phyloP scores from a whole-genome alignment of 1,284 basidiomycete species.

The Dichomitus squalens region DNA sequence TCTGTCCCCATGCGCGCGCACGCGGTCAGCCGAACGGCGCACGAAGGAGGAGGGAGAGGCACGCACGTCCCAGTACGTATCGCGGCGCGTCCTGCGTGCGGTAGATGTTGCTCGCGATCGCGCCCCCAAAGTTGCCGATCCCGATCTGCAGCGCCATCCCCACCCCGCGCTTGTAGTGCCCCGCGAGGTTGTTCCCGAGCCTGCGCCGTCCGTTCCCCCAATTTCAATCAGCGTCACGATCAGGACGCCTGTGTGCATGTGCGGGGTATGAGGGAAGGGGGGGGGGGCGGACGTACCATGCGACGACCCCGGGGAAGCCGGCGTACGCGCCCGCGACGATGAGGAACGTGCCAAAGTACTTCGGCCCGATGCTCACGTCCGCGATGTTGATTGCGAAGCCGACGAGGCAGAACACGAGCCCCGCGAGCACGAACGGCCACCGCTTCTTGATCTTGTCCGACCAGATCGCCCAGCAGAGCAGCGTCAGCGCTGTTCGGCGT shows the following conservation, averaged over 20 bases:
- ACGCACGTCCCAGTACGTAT: constrained; percentile 62
- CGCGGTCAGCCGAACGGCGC: not conserved
- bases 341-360: constrained; percentile 72
- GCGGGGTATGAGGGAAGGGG: not conserved
- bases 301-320: constrained; percentile 62
- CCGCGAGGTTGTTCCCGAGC: constrained; percentile 62
- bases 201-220: constrained; percentile 26
- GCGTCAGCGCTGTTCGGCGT: constrained; percentile 50
- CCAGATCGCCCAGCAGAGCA: constrained; percentile 54
- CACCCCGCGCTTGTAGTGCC: constrained; percentile 68
- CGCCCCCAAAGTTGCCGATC: constrained; percentile 58
- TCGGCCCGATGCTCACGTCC: constrained; percentile 45
- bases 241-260: no score
- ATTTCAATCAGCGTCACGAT: not conserved
- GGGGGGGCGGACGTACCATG: constrained; percentile 52
- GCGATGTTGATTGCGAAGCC: constrained; percentile 72
- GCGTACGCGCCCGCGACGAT: constrained; percentile 63
- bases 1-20: constrained; percentile 39
- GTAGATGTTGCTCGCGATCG: constrained; percentile 65
- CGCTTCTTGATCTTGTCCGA: constrained; percentile 63
- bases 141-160: constrained; percentile 68
- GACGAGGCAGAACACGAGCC: constrained; percentile 53
- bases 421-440: constrained; percentile 60
- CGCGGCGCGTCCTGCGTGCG: constrained; percentile 59
- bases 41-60: not conserved